These are phyloP conservation scores for Ogataea hybrid DNA, from an alignment of 1,139 yeast species.

Conservation along the genomic window DNA sequence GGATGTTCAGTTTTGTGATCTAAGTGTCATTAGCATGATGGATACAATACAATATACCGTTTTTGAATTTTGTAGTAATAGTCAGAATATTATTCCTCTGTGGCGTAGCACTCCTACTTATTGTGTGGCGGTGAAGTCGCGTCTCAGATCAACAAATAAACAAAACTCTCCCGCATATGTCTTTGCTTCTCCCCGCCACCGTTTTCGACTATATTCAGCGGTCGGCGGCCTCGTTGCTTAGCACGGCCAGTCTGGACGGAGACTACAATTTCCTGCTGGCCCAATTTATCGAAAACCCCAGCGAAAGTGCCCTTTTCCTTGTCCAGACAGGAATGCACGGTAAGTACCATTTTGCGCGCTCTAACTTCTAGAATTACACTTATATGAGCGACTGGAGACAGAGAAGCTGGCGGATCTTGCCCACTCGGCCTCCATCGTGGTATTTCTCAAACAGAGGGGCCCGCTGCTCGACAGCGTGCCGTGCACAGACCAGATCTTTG, in stretches of 20 bases:
- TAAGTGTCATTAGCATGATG: constrained; percentile 3
- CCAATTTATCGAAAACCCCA: constrained; percentile 2
- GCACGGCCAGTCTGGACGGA: background rate
- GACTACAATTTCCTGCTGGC: background rate
- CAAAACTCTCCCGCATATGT: background rate
- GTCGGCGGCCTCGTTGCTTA: background rate
- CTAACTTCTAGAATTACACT: background rate
- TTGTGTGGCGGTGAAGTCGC: background rate
- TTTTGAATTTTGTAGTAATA: background rate
- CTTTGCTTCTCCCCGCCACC: background rate
- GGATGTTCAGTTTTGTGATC: constrained; percentile 9
- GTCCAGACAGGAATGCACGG: background rate
- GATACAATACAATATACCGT: constrained; percentile 7
- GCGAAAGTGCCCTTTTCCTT: constrained; percentile 4
- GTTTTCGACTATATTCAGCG: background rate
- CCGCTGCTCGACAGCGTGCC: constrained; percentile 1
- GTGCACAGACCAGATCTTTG: constrained; percentile 10
- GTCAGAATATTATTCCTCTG: background rate
- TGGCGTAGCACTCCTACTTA: background rate
- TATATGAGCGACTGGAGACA: constrained; percentile 1
- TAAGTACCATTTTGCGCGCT: background rate
- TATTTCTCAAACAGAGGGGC: constrained; percentile 15
- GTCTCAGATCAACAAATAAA: background rate
- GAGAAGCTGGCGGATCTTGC: background rate
- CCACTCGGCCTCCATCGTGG: background rate